Evolutionary conservation across 345 rosid genomes (phyloP), one percentile per base, ranked within the genome.

Genomic region (Hypericum perforatum): DNA sequence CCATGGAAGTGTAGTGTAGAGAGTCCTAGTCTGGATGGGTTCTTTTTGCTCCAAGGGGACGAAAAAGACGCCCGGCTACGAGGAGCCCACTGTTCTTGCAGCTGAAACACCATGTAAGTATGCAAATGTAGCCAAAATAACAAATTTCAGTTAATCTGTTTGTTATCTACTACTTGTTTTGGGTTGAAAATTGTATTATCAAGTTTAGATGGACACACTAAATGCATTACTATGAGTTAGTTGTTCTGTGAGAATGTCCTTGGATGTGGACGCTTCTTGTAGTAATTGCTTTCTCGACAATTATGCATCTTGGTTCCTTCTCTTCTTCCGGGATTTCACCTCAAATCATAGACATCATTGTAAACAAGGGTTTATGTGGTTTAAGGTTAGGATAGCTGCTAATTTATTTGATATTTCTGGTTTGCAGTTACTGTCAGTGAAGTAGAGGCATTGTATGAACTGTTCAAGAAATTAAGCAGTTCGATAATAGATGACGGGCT

Each of bases 391-490:
- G 32, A 8, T 37, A 15, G 22, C 39, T 58, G 0, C 9, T 10
- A 5, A 14, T 39, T 41, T 41, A 38, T 12, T 1, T 13, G 62
- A 15, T 3, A 16, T 22, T 45, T 63, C 45, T 12, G 54, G 15
- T 16, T 59, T 74, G 73, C 75, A 92, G 98, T 92, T 69, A 77
- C 86, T 0, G 77, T 78, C 37, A 73, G 60, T 53, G 94, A 92
- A 77, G 95, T 92, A 32, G 85, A 81, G 74, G 81, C 96, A 36
- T 70, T 92, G 57, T 73, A 75, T 52, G 90, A 82, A 73, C 85
- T 92, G 2, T 88, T 59, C 63, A 83, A 78, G 80, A 92, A 85
- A 70, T 61, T 92, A 72, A 92, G 96, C 82, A 80, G 86, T 60
- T 81, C 94, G 36, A 83, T 92, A 43, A 54, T 80, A 38, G 78